Base-by-base conservation (phyloP, 306 rosid genomes). In the Ormosia emarginata region DNA sequence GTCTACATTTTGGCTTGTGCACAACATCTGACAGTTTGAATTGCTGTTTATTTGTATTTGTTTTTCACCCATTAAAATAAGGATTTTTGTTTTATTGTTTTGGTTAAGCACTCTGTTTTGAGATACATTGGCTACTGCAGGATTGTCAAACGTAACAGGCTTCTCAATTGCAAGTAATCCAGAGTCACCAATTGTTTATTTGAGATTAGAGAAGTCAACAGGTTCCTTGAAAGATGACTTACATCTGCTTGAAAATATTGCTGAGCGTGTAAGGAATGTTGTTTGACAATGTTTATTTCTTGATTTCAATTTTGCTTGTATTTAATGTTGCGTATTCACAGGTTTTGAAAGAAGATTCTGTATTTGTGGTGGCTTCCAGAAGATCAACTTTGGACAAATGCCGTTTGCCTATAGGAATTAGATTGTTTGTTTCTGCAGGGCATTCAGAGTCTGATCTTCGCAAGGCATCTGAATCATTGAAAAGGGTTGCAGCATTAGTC, bases 101-200 rank as follows among this genome's bases (percentile, higher is more conserved):
- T 49, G 39, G 36, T 17, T 80, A 63, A 47, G 74, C 73, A 24
- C 34, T 56, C 72, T 79, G 14, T 78, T 74, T 43, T 79, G 73
- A 57, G 29, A 66, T 43, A 4, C 84, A 12, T n/a, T 80, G 84
- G 84, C 37, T 67, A 72, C 73, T 91, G 80, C 94, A 96, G 98
- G 92, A 74, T 84, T 96, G 83, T 86, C 92, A 17, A 88, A 86
- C 57, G 30, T 89, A 72, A 84, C 77, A 2, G 94, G 97, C 67
- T 87, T 96, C 73, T 85, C 74, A 72, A 65, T 96, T 33, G 90
- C 81, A 57, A 96, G 99, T 84, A 86, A 88, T 89, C 92, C 89
- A 50, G 97, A 93, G 86, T 92, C 98, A 7, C 99, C 99, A 4
- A 89, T 96, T 80, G 89, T 96, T 72, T 93, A 91, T 83, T 92